Base-by-base conservation (phyloP, 352 stramenopile species). In the Pythium apleroticum region DNA sequence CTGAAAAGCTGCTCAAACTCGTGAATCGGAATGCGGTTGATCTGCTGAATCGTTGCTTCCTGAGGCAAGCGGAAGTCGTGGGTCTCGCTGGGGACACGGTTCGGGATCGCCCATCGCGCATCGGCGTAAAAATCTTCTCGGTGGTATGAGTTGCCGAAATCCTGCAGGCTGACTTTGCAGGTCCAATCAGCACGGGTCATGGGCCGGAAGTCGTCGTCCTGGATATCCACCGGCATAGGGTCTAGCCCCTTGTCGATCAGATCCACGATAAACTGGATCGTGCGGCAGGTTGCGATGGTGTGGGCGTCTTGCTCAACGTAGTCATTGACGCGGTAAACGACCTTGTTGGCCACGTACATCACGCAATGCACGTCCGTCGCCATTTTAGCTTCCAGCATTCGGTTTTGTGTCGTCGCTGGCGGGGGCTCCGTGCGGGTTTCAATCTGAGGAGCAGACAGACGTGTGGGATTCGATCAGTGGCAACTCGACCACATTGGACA, bases 211-310 rank as follows among this genome's bases (percentile, higher is more conserved):
- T 65, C 57, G 24, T 53, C 27, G 49, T 84, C 73, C 9, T 67
- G 65, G 19, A 59, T 65, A 9, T 83, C 68, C 15, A 74, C 41
- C 14, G 74, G 69, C 27, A 83, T 84, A 4, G 79, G 72, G 53
- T 86, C 73, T 35, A 91, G 69, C 4, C 77, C 82, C 43, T 69
- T 78, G 62, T 93, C 81, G 45, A 93, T 91, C 48, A 93, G 65
- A 64, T 91, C 77, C 50, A 79, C 64, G 7, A 91, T 65, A 69
- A 90, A 93, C n/a, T 84, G 78, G 8, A 76, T 75, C 24, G 76
- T 72, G 43, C 64, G 66, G 50, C 70, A 86, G 25, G 84, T 84
- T 4, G 73, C 85, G n/a, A 89, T 62, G 2, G 68, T 57, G 31
- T 73, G 70, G 11, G 76, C 81, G 0, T 89, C 82, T 17, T 63